Evolutionary conservation across 1,139 yeast species (phyloP).

Genomic region (Blastobotrys persicus): DNA sequence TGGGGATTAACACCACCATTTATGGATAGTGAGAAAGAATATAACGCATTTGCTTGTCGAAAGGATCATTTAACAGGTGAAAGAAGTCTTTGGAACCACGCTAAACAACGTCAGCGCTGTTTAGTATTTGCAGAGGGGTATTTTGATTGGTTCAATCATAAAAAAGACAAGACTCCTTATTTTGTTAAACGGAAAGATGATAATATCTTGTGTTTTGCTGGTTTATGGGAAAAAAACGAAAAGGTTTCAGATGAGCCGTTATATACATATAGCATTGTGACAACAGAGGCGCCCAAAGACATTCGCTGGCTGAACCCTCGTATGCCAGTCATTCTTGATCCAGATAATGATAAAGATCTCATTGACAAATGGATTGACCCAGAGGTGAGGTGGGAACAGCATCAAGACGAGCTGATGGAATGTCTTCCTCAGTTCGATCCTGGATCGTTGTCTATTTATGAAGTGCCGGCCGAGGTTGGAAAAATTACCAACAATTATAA

Average conservation of each 20-base stretch:
- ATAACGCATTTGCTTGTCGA: slow-evolving; percentile 37
- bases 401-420: slow-evolving; percentile 19
- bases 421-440: slow-evolving; percentile 21
- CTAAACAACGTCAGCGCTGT: slow-evolving; percentile 47
- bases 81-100: slow-evolving; percentile 33
- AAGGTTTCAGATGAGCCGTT: slow-evolving; percentile 28
- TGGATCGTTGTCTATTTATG: slow-evolving; percentile 46
- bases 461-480: slow-evolving; percentile 66
- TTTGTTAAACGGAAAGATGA: slow-evolving; percentile 55
- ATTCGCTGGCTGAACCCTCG: slow-evolving; percentile 70
- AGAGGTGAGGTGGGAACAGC: slow-evolving; percentile 40
- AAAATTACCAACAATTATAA: slow-evolving; percentile 52
- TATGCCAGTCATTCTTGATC: slow-evolving; percentile 68
- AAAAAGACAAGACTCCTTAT: slow-evolving; percentile 54
- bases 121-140: slow-evolving; percentile 80
- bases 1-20: slow-evolving; percentile 64
- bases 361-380: slow-evolving; percentile 67
- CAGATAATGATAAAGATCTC: slow-evolving; percentile 34
- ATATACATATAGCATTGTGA: slow-evolving; percentile 66
- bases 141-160: slow-evolving; percentile 64
- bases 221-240: slow-evolving; percentile 50
- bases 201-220: slow-evolving; percentile 65
- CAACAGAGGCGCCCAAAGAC: slow-evolving; percentile 63
- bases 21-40: slow-evolving; percentile 40
- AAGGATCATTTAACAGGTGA: slow-evolving; percentile 31